These are phyloP conservation scores for Pythium pyrilobum DNA, from an alignment of 352 stramenopile species.

Conservation along the genomic window DNA sequence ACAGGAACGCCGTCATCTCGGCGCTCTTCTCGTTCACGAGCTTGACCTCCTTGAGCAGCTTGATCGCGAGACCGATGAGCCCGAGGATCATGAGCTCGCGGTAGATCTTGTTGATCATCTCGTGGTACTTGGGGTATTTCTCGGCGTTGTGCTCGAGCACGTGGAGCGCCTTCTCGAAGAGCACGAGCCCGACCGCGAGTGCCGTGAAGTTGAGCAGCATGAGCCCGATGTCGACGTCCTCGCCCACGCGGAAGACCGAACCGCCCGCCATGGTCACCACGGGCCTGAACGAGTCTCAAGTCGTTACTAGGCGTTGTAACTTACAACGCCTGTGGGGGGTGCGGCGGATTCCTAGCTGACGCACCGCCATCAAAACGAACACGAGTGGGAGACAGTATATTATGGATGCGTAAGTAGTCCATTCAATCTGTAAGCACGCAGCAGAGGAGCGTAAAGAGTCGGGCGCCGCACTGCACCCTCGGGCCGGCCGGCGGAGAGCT, in stretches of 20 bases:
- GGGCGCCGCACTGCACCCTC: no score
- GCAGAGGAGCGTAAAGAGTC: no score
- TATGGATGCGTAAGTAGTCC: no score
- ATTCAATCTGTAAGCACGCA: no score
- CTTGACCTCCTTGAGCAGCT: conserved; percentile 21
- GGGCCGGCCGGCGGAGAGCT: no score
- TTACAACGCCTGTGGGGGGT: no score
- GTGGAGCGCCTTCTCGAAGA: conserved; percentile 45
- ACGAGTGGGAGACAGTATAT: no score
- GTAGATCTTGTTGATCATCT: conserved; percentile 57
- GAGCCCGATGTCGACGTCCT: conserved; percentile 47
- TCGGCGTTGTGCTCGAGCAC: conserved; percentile 37
- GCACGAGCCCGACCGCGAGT: conserved; percentile 38
- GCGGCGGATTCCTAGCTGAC: no score
- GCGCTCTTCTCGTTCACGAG: conserved; percentile 6
- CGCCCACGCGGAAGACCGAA: conserved; percentile 48
- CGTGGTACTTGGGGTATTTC: conserved; percentile 49
- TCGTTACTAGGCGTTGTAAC: no score
- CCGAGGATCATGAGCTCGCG: conserved; percentile 27
- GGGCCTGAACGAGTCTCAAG: no score
- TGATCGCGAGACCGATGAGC: conserved; percentile 28
- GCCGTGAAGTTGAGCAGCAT: conserved; percentile 40
- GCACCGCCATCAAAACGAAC: no score
- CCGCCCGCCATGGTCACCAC: conserved; percentile 13
- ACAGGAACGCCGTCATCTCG: conserved; percentile 24